phyloP scores from a whole-genome alignment of 2,329 filamentous ascomycete species.

The Botryotinia convoluta region DNA sequence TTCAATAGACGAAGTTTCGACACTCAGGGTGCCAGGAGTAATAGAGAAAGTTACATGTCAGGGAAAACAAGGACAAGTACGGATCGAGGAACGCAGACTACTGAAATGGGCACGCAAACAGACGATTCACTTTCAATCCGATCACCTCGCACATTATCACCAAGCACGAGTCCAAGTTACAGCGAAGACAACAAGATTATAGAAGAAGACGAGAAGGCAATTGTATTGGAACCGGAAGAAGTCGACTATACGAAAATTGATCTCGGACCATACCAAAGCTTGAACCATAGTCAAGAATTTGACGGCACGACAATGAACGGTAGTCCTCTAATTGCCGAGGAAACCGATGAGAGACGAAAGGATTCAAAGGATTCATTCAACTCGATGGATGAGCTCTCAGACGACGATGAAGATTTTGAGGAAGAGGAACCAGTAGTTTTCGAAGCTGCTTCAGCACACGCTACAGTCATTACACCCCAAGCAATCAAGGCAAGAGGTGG shows the following conservation, averaged over 20 bases:
- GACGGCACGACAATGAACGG: constrained; percentile 38
- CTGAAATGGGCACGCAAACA: constrained; percentile 62
- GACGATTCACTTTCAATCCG: constrained; percentile 43
- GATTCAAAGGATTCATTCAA: constrained; percentile 38
- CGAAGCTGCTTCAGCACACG: constrained; percentile 60
- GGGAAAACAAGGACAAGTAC: constrained; percentile 48
- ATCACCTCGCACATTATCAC: constrained; percentile 41
- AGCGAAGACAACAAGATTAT: constrained; percentile 41
- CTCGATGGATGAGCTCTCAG: constrained; percentile 48
- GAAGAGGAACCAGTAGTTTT: constrained; percentile 66
- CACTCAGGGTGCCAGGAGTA: constrained; percentile 58
- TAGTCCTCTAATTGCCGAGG: constrained; percentile 29
- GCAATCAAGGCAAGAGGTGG: constrained; percentile 61
- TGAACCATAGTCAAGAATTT: constrained; percentile 35
- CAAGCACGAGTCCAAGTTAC: constrained; percentile 53
- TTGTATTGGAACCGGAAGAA: constrained; percentile 49
- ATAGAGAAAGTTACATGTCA: constrained; percentile 73
- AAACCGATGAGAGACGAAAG: constrained; percentile 37
- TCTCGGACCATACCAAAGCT: constrained; percentile 43
- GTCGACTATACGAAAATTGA: constrained; percentile 61
- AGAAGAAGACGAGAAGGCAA: constrained; percentile 38
- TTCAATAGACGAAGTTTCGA: constrained; percentile 65
- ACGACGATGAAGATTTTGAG: constrained; percentile 41
- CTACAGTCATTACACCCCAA: constrained; percentile 55
- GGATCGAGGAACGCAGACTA: constrained; percentile 70